These are phyloP conservation scores for Liquidambar formosana DNA, from an alignment of 164 flowering plant genomes.

Conservation along the genomic window DNA sequence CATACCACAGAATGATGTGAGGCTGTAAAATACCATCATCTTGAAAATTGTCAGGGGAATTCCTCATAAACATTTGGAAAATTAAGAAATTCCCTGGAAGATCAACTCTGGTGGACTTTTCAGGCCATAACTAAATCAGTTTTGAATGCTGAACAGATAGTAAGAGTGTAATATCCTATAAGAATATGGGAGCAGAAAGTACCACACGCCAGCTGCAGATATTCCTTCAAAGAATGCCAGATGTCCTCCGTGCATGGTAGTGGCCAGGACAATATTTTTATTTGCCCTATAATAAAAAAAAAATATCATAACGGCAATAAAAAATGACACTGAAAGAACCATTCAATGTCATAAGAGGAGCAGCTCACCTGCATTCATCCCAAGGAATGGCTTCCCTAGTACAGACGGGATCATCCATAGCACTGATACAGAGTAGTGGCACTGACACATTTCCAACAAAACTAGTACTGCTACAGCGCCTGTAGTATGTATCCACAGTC, in stretches of 20 bases:
- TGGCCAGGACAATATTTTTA: slow-evolving; percentile 74
- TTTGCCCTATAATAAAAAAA: slow-evolving; percentile 53
- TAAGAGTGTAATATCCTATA: neutral
- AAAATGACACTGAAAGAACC: neutral
- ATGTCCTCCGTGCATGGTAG: slow-evolving; percentile 87
- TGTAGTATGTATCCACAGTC: slow-evolving; percentile 94
- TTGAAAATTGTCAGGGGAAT: neutral
- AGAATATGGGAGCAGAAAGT: slow-evolving; percentile 10
- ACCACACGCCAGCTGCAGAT: slow-evolving; percentile 68
- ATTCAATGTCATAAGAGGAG: neutral
- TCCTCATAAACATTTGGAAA: neutral
- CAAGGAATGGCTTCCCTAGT: slow-evolving; percentile 95
- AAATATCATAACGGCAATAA: slow-evolving; percentile 3
- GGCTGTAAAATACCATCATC: neutral
- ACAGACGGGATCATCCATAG: slow-evolving; percentile 96
- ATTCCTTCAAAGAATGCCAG: slow-evolving; percentile 83
- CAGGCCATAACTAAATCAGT: neutral
- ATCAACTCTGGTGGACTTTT: neutral
- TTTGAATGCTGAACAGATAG: neutral
- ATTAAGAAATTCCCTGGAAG: neutral
- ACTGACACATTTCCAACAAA: slow-evolving; percentile 71
- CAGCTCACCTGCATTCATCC: slow-evolving; percentile 92
- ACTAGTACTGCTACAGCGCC: slow-evolving; percentile 73
- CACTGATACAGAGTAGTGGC: slow-evolving; percentile 90
- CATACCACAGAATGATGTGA: neutral